Evolutionary conservation across 352 stramenopile species (phyloP).

Genomic region (Pythium dissotocum): DNA sequence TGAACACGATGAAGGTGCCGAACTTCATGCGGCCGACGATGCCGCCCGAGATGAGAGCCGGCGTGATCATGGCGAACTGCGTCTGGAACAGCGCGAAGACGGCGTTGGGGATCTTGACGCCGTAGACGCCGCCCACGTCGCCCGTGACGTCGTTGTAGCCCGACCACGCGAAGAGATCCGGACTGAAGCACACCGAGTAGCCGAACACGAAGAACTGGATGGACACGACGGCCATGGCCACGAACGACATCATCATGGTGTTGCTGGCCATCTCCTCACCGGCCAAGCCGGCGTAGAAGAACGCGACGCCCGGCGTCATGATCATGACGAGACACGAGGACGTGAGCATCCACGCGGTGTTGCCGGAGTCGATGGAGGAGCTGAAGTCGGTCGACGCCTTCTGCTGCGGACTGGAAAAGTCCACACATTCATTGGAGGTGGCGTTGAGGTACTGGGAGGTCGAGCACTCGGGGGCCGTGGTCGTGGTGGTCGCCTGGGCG

Average conservation of each 20-base stretch:
- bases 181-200: slow-evolving; percentile 69
- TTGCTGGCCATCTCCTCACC: slow-evolving; percentile 75
- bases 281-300: slow-evolving; percentile 80
- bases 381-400: slow-evolving; percentile 30
- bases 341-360: slow-evolving; percentile 52
- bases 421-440: slow-evolving; percentile 26
- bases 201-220: slow-evolving; percentile 81
- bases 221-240: slow-evolving; percentile 74
- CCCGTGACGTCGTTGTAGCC: slow-evolving; percentile 59
- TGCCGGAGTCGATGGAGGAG: slow-evolving; percentile 36
- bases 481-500: neutral
- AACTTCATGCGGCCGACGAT: slow-evolving; percentile 89
- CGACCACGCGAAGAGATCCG: slow-evolving; percentile 59
- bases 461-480: slow-evolving; percentile 9
- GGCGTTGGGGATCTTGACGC: slow-evolving; percentile 58
- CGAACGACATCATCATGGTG: slow-evolving; percentile 82
- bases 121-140: slow-evolving; percentile 51
- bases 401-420: slow-evolving; percentile 26
- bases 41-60: slow-evolving; percentile 69
- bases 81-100: slow-evolving; percentile 84
- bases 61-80: slow-evolving; percentile 82
- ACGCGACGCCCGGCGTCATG: slow-evolving; percentile 48
- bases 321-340: slow-evolving; percentile 43
- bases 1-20: slow-evolving; percentile 71
- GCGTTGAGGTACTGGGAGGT: slow-evolving; percentile 32